Evolutionary conservation across 2,329 filamentous ascomycete genomes (phyloP), one percentile per base, ranked within the genome.

Genomic region (Ceratocystis variospora): DNA sequence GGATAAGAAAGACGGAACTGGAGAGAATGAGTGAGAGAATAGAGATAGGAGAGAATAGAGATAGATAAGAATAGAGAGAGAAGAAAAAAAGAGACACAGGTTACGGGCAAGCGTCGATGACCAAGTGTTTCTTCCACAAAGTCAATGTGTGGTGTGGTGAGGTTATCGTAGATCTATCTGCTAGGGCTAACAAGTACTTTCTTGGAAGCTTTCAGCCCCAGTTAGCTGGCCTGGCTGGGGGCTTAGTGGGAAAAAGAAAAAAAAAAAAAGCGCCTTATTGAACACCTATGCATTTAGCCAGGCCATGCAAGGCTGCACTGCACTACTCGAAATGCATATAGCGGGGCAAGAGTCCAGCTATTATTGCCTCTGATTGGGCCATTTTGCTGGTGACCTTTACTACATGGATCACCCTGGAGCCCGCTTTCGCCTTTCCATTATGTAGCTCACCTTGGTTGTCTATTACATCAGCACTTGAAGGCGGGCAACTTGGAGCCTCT

Each of bases 31-130:
- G 37, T 41, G 10, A 41, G 28, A 17, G 46, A 22, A n/a, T 44
- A 19, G n/a, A n/a, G n/a, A n/a, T n/a, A n/a, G n/a, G 10, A 41
- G 28, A 17, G 46, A 22, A n/a, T 44, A 22, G 4, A 68, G 68
- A 45, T 22, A 12, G 17, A n/a, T 33, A 31, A 44, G 33, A 19
- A 45, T 33, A 31, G 28, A 7, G 28, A 59, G 6, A 59, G 28
- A 50, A 50, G 46, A 50, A 50, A 50, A n/a, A 50, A 25, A 25
- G 46, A 4, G 46, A 12, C 37, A 12, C 37, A 4, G 37, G 10
- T 2, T 10, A 41, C 10, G 37, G 10, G 37, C 37, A 41, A 41
- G 33, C 10, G 48, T 17, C 8, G 48, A 50, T 50, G 15, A 10
- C 8, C 7, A 50, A 25, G 12, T 53, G 19, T 53, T 53, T 19